Percentiles rank a stretch among this genome's conserved stretches.
phyloP scores from a whole-genome alignment of 805 yeast species.

The Lipomyces yamadae region DNA sequence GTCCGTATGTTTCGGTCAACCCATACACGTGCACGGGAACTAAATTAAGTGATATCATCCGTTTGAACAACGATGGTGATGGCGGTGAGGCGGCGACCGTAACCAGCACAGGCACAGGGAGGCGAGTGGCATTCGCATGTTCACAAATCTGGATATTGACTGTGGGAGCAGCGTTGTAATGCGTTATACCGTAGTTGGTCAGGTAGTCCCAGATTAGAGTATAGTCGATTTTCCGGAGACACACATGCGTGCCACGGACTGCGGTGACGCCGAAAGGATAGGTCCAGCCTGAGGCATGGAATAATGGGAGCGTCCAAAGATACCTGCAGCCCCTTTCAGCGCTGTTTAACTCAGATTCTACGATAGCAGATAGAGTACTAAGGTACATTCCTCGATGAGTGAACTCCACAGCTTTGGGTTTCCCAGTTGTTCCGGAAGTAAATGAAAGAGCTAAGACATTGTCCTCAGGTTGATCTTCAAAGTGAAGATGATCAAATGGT shows the following conservation, averaged over 20 bases:
- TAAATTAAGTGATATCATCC: conserved; percentile 44
- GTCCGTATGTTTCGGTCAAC: conserved; percentile 48
- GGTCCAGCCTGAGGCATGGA: conserved; percentile 49
- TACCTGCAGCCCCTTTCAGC: conserved; percentile 44
- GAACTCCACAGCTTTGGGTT: conserved; percentile 49
- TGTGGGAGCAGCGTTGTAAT: conserved; percentile 48
- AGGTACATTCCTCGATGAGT: conserved; percentile 47
- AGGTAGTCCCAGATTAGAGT: conserved; percentile 45
- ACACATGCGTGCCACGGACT: conserved; percentile 46
- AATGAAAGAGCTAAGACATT: conserved; percentile 38
- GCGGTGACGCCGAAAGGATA: conserved; percentile 49
- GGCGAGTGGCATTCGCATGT: conserved; percentile 41
- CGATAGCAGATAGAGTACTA: conserved; percentile 43
- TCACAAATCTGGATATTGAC: conserved; percentile 46
- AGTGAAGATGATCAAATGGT: conserved; percentile 26
- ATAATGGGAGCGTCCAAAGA: conserved; percentile 49
- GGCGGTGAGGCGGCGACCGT: conserved; percentile 50
- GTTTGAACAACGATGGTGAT: conserved; percentile 44
- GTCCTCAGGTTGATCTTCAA: conserved; percentile 36
- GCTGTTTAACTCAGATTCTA: conserved; percentile 45
- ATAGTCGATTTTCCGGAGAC: conserved; percentile 46
- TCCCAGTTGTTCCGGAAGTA: conserved; percentile 48
- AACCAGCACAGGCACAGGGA: conserved; percentile 42
- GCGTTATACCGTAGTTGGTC: conserved; percentile 42
- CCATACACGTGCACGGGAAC: conserved; percentile 47